A percentile compares a stretch with the other conserved stretches of the same genome.
These are phyloP conservation scores for Gigaspora rosea DNA, from an alignment of 192 early-diverging fungal species.

Conservation along the genomic window DNA sequence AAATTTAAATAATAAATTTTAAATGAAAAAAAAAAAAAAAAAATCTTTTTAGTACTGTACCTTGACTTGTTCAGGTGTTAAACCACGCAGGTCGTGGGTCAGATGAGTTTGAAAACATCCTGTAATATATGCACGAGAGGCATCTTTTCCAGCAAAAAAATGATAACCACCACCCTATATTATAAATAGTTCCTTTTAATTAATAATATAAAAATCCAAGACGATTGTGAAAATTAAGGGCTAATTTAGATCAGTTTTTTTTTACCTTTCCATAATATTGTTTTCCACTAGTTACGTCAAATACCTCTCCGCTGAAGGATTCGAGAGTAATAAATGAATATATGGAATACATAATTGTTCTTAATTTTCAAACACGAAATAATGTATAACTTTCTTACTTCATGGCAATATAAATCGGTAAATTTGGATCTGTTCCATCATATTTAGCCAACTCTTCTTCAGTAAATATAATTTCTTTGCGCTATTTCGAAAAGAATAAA, in stretches of 20 bases:
- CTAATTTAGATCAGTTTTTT: background rate
- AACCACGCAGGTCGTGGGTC: conserved; percentile 91
- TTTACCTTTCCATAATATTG: conserved; percentile 77
- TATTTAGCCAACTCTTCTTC: conserved; percentile 75
- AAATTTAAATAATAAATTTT: background rate
- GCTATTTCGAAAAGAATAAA: conserved; percentile 1
- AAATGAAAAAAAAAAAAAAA: background rate
- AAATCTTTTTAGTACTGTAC: conserved; percentile 43
- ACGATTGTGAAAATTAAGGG: background rate
- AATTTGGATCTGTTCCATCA: conserved; percentile 79
- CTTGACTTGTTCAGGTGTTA: conserved; percentile 71
- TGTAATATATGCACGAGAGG: conserved; percentile 91
- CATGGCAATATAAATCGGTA: conserved; percentile 89
- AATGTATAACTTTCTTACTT: conserved; percentile 49
- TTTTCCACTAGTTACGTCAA: conserved; percentile 82
- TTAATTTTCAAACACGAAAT: too few relatives aligned
- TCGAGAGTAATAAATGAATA: conserved; percentile 7
- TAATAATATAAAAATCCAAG: background rate
- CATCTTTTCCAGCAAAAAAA: conserved; percentile 90
- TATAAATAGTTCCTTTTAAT: background rate
- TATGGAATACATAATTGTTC: too few relatives aligned
- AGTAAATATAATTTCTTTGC: conserved; percentile 65
- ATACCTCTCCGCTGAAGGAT: conserved; percentile 80
- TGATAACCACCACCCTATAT: conserved; percentile 72
- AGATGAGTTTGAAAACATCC: conserved; percentile 93